These are phyloP conservation scores for Cercospora sojina DNA, from an alignment of 2,329 filamentous ascomycete genomes.

Conservation along the genomic window DNA sequence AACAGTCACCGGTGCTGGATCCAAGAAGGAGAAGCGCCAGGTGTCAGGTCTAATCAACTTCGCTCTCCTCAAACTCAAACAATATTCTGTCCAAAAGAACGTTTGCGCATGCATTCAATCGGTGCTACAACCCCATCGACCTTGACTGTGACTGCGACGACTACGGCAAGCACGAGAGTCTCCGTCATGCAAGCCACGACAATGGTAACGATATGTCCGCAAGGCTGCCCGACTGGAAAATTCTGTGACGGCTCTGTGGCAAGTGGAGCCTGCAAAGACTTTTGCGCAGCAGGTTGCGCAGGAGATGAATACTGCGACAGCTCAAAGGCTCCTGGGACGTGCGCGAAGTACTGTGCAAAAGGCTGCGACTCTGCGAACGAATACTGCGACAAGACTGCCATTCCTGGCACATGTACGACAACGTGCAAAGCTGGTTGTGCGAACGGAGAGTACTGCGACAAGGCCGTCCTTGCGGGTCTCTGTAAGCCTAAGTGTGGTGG, in stretches of 20 bases:
- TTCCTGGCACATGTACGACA: background rate
- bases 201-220: background rate
- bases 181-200: background rate
- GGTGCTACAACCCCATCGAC: background rate
- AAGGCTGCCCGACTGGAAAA: background rate
- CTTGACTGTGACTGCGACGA: background rate
- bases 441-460: background rate
- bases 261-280: background rate
- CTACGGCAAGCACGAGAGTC: background rate
- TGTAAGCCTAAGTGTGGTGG: background rate
- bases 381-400: background rate
- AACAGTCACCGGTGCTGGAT: background rate
- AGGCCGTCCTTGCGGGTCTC: background rate
- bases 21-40: background rate
- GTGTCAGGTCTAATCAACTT: background rate
- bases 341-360: background rate
- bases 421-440: background rate
- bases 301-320: background rate
- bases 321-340: background rate
- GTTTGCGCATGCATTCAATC: background rate
- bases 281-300: background rate
- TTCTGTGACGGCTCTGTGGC: background rate
- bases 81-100: background rate
- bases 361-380: background rate
- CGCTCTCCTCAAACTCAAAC: background rate